Evolutionary conservation across 2,329 filamentous ascomycete genomes (phyloP).

Genomic region (Pseudodiploospora longispora): DNA sequence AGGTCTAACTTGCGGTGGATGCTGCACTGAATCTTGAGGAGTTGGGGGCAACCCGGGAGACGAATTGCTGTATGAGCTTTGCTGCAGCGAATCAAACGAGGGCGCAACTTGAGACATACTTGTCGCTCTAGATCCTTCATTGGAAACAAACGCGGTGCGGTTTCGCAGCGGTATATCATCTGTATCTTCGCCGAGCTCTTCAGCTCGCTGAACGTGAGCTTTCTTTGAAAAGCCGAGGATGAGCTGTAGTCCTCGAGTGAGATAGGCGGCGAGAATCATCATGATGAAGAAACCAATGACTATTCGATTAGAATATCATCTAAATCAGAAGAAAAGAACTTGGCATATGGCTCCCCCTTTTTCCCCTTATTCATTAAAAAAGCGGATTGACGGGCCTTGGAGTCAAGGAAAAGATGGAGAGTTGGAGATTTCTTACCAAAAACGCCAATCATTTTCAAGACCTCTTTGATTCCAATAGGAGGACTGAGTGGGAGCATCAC

Average conservation of each 20-base stretch:
- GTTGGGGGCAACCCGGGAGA: slow-evolving; percentile 8
- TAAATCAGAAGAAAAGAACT: too few relatives aligned
- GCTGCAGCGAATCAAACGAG: not conserved
- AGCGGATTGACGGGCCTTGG: too few relatives aligned
- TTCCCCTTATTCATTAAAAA: too few relatives aligned
- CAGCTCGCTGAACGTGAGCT: slow-evolving; percentile 40
- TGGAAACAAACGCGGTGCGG: too few relatives aligned
- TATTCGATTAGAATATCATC: slow-evolving; percentile 15
- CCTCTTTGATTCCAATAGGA: slow-evolving; percentile 43
- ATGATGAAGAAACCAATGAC: slow-evolving; percentile 48
- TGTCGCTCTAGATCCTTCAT: not conserved
- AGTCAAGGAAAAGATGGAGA: too few relatives aligned
- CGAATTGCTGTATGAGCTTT: not conserved
- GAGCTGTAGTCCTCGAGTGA: slow-evolving; percentile 45
- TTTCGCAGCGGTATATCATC: slow-evolving; percentile 40
- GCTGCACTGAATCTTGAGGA: slow-evolving; percentile 11
- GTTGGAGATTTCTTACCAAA: slow-evolving; percentile 35
- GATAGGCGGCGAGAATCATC: slow-evolving; percentile 44
- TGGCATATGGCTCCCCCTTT: too few relatives aligned
- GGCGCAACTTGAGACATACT: not conserved
- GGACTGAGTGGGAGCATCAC: slow-evolving; percentile 50
- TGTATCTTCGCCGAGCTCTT: slow-evolving; percentile 29
- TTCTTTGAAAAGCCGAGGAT: slow-evolving; percentile 34
- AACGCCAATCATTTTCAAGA: slow-evolving; percentile 48
- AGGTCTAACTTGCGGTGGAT: slow-evolving; percentile 18